Conservation (phyloP, 1,284 basidiomycete species). For the Mycena citricolor region DNA sequence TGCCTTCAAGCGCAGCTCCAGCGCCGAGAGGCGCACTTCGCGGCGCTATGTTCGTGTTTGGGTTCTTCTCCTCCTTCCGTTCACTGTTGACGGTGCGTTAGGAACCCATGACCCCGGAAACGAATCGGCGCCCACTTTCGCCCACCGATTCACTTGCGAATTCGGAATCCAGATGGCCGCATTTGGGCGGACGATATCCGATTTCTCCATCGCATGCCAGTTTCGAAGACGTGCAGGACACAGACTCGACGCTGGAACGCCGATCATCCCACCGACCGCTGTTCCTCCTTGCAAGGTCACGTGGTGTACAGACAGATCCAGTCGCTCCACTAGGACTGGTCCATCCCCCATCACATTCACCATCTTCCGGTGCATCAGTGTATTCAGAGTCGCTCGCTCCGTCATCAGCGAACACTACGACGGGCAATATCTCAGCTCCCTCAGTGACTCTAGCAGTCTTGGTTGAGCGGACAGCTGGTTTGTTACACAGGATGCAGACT, state of each 20-base stretch:
- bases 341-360: slow-evolving; percentile 28
- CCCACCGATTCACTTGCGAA: slow-evolving; percentile 49
- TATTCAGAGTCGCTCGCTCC: slow-evolving; percentile 27
- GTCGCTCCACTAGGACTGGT: slow-evolving; percentile 32
- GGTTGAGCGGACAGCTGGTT: slow-evolving; percentile 67
- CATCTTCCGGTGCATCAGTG: slow-evolving; percentile 18
- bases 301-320: slow-evolving; percentile 75
- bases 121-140: slow-evolving; percentile 53
- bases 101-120: slow-evolving; percentile 66
- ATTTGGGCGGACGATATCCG: slow-evolving; percentile 39
- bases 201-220: slow-evolving; percentile 42
- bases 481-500: slow-evolving; percentile 72
- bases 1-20: slow-evolving; percentile 30
- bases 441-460: slow-evolving; percentile 58
- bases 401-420: slow-evolving; percentile 24
- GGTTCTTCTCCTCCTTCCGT: not conserved
- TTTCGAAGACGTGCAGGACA: slow-evolving; percentile 41
- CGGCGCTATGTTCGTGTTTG: slow-evolving; percentile 41
- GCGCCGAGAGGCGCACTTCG: slow-evolving; percentile 34
- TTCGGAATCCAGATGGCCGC: slow-evolving; percentile 43
- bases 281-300: slow-evolving; percentile 60
- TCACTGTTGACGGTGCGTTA: too few relatives aligned
- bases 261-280: slow-evolving; percentile 47
- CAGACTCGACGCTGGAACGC: slow-evolving; percentile 33
- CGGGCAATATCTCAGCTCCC: slow-evolving; percentile 37